A percentile compares a stretch with the other conserved stretches of the same genome.
Evolutionary conservation across 2,329 filamentous ascomycete species (phyloP).

Genomic region (Dactylellina drechsleri): DNA sequence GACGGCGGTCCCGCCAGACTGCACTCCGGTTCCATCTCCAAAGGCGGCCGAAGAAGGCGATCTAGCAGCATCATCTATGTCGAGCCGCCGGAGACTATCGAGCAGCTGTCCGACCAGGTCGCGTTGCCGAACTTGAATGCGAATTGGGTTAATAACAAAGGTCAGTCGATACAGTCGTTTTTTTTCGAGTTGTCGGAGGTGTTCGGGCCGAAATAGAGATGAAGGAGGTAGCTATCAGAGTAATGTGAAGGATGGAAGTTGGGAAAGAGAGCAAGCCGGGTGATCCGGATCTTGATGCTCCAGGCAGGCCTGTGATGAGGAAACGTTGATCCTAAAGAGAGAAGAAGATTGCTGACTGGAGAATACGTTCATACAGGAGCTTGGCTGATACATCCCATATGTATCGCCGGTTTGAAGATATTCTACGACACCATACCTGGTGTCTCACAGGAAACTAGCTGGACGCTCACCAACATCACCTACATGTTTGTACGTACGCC

Average conservation of each 20-base stretch:
- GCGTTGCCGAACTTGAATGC: constrained; percentile 95
- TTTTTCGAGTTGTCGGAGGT: constrained; percentile 3
- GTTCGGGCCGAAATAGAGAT: constrained; percentile 1
- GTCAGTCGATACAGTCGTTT: constrained; percentile 67
- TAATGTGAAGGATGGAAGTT: neutral
- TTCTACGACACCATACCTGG: constrained; percentile 96
- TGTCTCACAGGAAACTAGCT: constrained; percentile 96
- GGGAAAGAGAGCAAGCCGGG: constrained; percentile 8
- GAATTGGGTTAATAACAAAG: constrained; percentile 99
- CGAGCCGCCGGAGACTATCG: constrained; percentile 93
- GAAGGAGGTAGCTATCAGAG: neutral
- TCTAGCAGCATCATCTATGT: constrained; percentile 99
- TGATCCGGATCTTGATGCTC: constrained; percentile 3
- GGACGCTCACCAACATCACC: constrained; percentile 97
- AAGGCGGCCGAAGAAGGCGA: constrained; percentile 79
- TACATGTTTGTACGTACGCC: constrained; percentile 78
- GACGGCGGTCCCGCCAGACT: constrained; percentile 52
- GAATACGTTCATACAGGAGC: constrained; percentile 71
- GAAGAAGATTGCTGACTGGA: too few relatives aligned
- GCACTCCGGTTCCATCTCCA: constrained; percentile 62
- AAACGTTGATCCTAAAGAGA: neutral
- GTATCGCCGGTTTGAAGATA: constrained; percentile 92
- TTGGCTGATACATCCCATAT: constrained; percentile 95
- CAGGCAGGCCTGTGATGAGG: too few relatives aligned
- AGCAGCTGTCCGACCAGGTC: constrained; percentile 97